Base-by-base conservation (phyloP, 495 filamentous ascomycete species). In the Penicillium angulare region DNA sequence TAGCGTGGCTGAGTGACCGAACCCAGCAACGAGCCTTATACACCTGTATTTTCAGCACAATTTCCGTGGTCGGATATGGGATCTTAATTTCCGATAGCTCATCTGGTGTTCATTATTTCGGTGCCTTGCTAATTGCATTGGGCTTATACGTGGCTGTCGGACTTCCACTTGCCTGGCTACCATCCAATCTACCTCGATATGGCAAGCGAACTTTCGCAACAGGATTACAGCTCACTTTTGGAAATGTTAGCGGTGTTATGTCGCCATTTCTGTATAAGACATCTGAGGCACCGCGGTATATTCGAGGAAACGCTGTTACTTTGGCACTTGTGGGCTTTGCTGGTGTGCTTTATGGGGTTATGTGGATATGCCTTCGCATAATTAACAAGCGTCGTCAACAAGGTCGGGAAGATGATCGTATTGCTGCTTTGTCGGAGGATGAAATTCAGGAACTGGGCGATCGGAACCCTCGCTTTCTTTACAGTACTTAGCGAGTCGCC, bases 81-180 rank as follows among this genome's bases (percentile, higher is more conserved):
- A 71, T 90, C 17, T 56, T 90, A 38, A 72, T 89, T 23, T 79
- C 83, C 5, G 68, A 81, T 47, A 69, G 77, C 2, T 69, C 77
- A 1, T 69, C 77, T 0, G 82, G 82, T 0, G 86, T 85, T 8
- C 84, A 86, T 56, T 92, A 90, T 52, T 80, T 86, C 34, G 87
- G 84, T 12, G 87, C 85, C 40, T 81, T 88, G 55, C 66, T 90
- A 32, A 78, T 90, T 3, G 87, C 87, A 0, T 72, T 82, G 55
- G 87, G 88, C 0, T 65, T 90, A 2, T 91, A 89, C 53, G 83
- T 89, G 6, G 64, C 76, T 0, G 85, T 88, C 10, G 87, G 86
- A 0, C 52, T 89, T 32, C 86, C 87, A 7, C 69, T 90, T 22
- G 84, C 86, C 22, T 90, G 87, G 87, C 52, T 80, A 20, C 76